Percentiles rank a stretch among this genome's conserved stretches.
Evolutionary conservation across 2,329 filamentous ascomycete genomes (phyloP).

Genomic region (Dendrostoma leiphaemia): DNA sequence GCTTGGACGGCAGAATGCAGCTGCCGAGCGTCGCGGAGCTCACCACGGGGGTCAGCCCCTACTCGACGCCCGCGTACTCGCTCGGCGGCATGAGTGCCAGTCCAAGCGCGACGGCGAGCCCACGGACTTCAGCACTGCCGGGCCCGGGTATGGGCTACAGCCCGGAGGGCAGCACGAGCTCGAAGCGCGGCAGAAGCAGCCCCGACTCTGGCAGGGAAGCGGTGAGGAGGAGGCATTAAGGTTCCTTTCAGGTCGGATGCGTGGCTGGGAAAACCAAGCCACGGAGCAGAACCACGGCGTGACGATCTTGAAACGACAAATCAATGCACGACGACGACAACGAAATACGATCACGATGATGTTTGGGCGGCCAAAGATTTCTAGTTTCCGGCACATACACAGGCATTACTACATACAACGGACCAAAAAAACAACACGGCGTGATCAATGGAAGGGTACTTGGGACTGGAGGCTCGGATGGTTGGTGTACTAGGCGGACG

Average conservation of each 20-base stretch:
- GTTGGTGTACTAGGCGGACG: neutral
- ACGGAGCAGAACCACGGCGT: neutral
- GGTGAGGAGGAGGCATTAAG: slow-evolving; percentile 39
- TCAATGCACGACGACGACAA: slow-evolving; percentile 9
- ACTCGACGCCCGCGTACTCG: slow-evolving; percentile 56
- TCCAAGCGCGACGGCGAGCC: slow-evolving; percentile 40
- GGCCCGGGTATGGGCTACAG: slow-evolving; percentile 30
- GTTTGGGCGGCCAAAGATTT: neutral
- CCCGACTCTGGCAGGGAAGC: slow-evolving; percentile 46
- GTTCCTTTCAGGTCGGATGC: neutral
- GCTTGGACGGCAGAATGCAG: slow-evolving; percentile 37
- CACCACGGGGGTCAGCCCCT: slow-evolving; percentile 62
- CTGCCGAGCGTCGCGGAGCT: slow-evolving; percentile 63
- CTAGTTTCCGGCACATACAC: neutral
- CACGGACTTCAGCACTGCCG: slow-evolving; percentile 31
- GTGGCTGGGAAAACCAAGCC: slow-evolving; percentile 6
- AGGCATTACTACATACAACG: neutral
- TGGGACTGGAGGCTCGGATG: neutral
- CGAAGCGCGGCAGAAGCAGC: slow-evolving; percentile 52
- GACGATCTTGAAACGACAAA: neutral
- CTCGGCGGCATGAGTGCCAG: slow-evolving; percentile 37
- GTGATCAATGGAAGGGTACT: neutral
- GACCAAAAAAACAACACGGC: neutral
- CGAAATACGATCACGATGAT: slow-evolving; percentile 9
- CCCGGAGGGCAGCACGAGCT: slow-evolving; percentile 15